Percentiles rank a stretch among this genome's conserved stretches.
Conservation (phyloP, 2,329 filamentous ascomycete genomes). For the Lomentospora prolificans region DNA sequence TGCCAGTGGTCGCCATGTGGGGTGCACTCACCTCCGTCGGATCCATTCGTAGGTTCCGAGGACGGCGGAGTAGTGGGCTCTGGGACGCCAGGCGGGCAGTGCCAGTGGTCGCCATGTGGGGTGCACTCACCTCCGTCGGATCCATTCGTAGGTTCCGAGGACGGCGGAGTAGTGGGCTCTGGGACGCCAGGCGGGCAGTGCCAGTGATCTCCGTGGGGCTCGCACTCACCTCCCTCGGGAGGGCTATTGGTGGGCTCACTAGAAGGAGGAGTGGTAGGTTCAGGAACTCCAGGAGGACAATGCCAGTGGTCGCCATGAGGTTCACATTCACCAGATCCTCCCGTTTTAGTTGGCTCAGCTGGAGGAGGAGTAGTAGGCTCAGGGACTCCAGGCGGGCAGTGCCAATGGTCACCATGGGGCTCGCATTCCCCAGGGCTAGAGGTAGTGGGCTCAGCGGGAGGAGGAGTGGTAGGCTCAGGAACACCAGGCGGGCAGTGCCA, state of each 20-base stretch:
- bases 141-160: neutral
- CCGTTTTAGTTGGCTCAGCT: no score
- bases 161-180: neutral
- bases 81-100: no score
- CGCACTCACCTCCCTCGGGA: slow-evolving; percentile 9
- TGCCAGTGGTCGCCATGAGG: slow-evolving; percentile 12
- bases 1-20: slow-evolving; percentile 13
- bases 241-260: neutral
- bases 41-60: neutral
- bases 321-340: slow-evolving; percentile 3
- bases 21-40: slow-evolving; percentile 8
- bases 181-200: slow-evolving; percentile 14
- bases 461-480: slow-evolving; percentile 8
- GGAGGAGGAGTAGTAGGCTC: slow-evolving; percentile 9
- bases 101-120: no score
- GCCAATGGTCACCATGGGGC: slow-evolving; percentile 11
- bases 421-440: slow-evolving; percentile 9
- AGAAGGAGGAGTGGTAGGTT: slow-evolving; percentile 7
- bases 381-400: slow-evolving; percentile 13
- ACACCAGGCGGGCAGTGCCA: slow-evolving; percentile 14
- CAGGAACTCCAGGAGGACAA: slow-evolving; percentile 13
- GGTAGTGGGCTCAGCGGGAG: neutral
- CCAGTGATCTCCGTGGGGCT: slow-evolving; percentile 11
- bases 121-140: no score
- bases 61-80: neutral